Conservation (phyloP, 1,139 yeast genomes). For the Sugiyamaella castrensis region DNA sequence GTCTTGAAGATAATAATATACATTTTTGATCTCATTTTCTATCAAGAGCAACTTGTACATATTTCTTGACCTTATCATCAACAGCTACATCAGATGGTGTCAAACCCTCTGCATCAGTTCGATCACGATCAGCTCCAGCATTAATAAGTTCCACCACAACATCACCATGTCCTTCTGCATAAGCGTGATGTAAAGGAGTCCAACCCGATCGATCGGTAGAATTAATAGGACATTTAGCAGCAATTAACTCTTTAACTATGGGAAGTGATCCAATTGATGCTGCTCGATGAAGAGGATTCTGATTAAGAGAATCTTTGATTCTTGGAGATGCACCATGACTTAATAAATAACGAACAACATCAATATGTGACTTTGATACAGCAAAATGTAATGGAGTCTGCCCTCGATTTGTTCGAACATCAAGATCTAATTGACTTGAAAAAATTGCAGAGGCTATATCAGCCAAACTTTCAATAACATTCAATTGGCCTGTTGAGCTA, state of each 20-base stretch:
- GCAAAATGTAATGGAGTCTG: constrained; percentile 77
- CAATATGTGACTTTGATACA: constrained; percentile 60
- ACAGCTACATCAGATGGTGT: constrained; percentile 61
- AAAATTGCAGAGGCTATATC: constrained; percentile 20
- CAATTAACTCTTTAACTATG: constrained; percentile 49
- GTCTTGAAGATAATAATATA: no score
- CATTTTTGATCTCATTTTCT: background rate
- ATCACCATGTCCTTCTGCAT: constrained; percentile 89
- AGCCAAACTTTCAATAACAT: constrained; percentile 48
- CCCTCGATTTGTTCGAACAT: constrained; percentile 60
- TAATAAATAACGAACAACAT: constrained; percentile 52
- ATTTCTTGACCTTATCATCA: constrained; percentile 54
- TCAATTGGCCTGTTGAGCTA: constrained; percentile 63
- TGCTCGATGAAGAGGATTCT: constrained; percentile 77
- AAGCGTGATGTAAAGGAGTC: constrained; percentile 87
- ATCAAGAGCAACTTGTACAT: constrained; percentile 16
- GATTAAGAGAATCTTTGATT: constrained; percentile 62
- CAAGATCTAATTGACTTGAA: constrained; percentile 41
- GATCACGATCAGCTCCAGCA: constrained; percentile 62
- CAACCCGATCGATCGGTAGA: constrained; percentile 69
- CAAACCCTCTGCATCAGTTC: constrained; percentile 50
- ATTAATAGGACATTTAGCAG: constrained; percentile 62
- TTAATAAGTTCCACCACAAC: constrained; percentile 60
- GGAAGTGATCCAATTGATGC: constrained; percentile 70
- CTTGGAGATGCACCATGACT: constrained; percentile 58